Evolutionary conservation across 2,329 filamentous ascomycete genomes (phyloP).

Genomic region (Colletotrichum musae): DNA sequence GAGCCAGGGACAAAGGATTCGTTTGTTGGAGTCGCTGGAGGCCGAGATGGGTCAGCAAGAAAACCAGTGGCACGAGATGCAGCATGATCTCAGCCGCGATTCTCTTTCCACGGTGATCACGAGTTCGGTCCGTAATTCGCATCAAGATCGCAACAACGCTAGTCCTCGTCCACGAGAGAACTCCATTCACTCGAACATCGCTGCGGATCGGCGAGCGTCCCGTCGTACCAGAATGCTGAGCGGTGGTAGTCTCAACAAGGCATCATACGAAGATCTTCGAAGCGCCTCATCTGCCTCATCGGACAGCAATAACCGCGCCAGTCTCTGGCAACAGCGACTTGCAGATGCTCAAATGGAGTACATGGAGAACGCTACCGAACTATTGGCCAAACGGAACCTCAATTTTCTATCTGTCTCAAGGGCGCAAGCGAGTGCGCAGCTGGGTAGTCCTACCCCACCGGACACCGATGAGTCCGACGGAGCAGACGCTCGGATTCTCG

Average conservation of each 20-base stretch:
- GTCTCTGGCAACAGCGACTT: slow-evolving; percentile 60
- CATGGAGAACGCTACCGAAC: slow-evolving; percentile 56
- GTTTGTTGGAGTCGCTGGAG: slow-evolving; percentile 72
- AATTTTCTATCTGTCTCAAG: slow-evolving; percentile 56
- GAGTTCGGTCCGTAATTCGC: slow-evolving; percentile 51
- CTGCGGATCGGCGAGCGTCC: slow-evolving; percentile 56
- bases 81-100: slow-evolving; percentile 64
- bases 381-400: slow-evolving; percentile 54
- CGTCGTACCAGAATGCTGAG: slow-evolving; percentile 55
- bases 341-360: slow-evolving; percentile 63
- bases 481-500: slow-evolving; percentile 49
- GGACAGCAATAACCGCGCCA: slow-evolving; percentile 49
- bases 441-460: slow-evolving; percentile 69
- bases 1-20: slow-evolving; percentile 59
- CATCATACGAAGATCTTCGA: slow-evolving; percentile 46
- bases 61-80: slow-evolving; percentile 71
- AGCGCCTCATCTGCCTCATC: slow-evolving; percentile 51
- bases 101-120: slow-evolving; percentile 64
- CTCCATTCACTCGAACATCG: slow-evolving; percentile 48
- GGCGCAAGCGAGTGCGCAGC: slow-evolving; percentile 44
- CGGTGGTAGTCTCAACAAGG: slow-evolving; percentile 44
- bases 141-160: slow-evolving; percentile 26
- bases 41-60: slow-evolving; percentile 74
- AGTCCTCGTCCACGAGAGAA: slow-evolving; percentile 39
- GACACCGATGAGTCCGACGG: slow-evolving; percentile 64